Percentiles rank a stretch among this genome's conserved stretches.
phyloP scores from a whole-genome alignment of 352 stramenopile species.

The Globisporangium nodosum region DNA sequence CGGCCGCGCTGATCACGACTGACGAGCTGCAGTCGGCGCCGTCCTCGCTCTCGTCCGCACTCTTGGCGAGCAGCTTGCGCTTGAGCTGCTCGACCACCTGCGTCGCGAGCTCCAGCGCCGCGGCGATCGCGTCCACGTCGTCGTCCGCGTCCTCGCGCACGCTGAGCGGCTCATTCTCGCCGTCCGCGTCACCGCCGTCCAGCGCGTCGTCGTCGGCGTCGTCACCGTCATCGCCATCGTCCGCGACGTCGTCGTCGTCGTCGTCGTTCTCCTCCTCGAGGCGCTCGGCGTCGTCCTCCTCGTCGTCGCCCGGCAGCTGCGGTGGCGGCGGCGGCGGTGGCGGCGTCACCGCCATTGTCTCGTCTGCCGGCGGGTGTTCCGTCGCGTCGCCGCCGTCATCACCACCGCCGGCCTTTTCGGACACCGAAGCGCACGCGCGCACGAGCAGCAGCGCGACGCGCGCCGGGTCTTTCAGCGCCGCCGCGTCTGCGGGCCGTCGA shows the following conservation, averaged over 20 bases:
- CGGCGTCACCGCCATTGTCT: neutral
- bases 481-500: neutral
- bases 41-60: conserved; percentile 23
- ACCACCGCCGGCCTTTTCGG: neutral
- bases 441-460: conserved; percentile 40
- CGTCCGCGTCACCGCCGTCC: conserved; percentile 12
- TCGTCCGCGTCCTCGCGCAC: conserved; percentile 17
- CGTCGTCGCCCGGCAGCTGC: neutral
- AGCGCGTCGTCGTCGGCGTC: conserved; percentile 17
- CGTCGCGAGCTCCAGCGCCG: conserved; percentile 48
- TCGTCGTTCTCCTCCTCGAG: conserved; percentile 26
- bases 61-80: conserved; percentile 44
- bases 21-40: conserved; percentile 9
- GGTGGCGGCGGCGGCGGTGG: too few species aligned
- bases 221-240: conserved; percentile 24
- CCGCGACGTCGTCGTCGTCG: conserved; percentile 42
- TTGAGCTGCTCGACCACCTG: conserved; percentile 51
- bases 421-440: conserved; percentile 23
- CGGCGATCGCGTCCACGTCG: conserved; percentile 35
- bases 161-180: conserved; percentile 4
- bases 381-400: neutral
- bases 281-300: conserved; percentile 19
- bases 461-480: conserved; percentile 19
- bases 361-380: neutral
- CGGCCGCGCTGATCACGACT: conserved; percentile 1